A percentile compares a stretch with the other conserved stretches of the same genome.
Conservation (phyloP, 768 basidiomycete genomes). For the Sistotremastrum suecicum region DNA sequence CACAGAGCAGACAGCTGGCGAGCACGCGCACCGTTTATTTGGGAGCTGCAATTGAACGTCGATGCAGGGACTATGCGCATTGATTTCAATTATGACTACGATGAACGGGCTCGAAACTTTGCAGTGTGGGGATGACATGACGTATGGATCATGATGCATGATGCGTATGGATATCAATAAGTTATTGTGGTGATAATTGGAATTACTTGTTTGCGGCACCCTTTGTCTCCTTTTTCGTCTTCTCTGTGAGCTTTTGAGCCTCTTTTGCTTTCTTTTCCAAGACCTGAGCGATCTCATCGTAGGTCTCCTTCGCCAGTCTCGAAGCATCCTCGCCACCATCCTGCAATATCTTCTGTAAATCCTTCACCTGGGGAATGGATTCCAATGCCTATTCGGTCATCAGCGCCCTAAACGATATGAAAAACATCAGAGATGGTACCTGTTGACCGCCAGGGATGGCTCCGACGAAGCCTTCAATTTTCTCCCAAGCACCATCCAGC, state of each 20-base stretch:
- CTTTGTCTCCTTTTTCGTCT: conserved; percentile 13
- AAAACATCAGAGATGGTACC: conserved; percentile 4
- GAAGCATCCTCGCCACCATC: conserved; percentile 16
- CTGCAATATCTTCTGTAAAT: conserved; percentile 12
- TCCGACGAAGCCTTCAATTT: conserved; percentile 14
- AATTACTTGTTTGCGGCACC: conserved; percentile 2
- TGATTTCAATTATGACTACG: conserved; percentile 60
- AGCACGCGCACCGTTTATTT: conserved; percentile 51
- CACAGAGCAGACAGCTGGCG: conserved; percentile 73
- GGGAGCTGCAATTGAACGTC: conserved; percentile 60
- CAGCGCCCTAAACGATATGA: neutral
- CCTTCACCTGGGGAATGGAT: conserved; percentile 14
- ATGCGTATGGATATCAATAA: too few species aligned
- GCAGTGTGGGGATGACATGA: conserved; percentile 11
- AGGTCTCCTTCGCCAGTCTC: conserved; percentile 18
- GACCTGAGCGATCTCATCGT: conserved; percentile 15
- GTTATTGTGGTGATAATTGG: conserved; percentile 7
- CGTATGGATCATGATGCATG: too few species aligned
- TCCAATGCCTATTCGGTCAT: conserved; percentile 10
- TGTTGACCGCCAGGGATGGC: conserved; percentile 16
- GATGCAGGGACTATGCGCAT: conserved; percentile 46
- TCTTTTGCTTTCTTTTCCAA: conserved; percentile 17
- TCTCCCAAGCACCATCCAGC: conserved; percentile 11
- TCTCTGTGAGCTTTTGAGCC: conserved; percentile 14
- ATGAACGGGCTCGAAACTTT: conserved; percentile 49